These are phyloP conservation scores for grape (Vitis vinifera) DNA, from an alignment of 164 flowering plant genomes.

Conservation along the genomic window ASM3070453v1 NC_081812.1:14667001-14667500, in stretches of 20 bases:
- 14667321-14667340: conserved; percentile 4
- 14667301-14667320: conserved; percentile 16
- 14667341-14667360: conserved; percentile 35
- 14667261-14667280: conserved; percentile 17
- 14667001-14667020: conserved; percentile 17
- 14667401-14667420: conserved; percentile 28
- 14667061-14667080: conserved; percentile 43
- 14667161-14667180: conserved; percentile 53
- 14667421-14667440: conserved; percentile 17
- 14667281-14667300: conserved; percentile 39
- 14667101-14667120: conserved; percentile 14
- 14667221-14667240: conserved; percentile 18
- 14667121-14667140: conserved; percentile 7
- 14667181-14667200: conserved; percentile 62
- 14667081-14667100: conserved; percentile 14
- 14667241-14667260: conserved; percentile 12
- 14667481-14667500: conserved; percentile 10
- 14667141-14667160: conserved; percentile 40
- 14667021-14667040: conserved; percentile 52
- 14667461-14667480: conserved; percentile 15
- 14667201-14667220: conserved; percentile 34
- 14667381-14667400: conserved; percentile 13
- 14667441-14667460: conserved; percentile 13
- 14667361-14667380: conserved; percentile 31
- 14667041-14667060: conserved; percentile 47